Conservation (phyloP, 257 asterid genomes). For the Nemophila menziesii region DNA sequence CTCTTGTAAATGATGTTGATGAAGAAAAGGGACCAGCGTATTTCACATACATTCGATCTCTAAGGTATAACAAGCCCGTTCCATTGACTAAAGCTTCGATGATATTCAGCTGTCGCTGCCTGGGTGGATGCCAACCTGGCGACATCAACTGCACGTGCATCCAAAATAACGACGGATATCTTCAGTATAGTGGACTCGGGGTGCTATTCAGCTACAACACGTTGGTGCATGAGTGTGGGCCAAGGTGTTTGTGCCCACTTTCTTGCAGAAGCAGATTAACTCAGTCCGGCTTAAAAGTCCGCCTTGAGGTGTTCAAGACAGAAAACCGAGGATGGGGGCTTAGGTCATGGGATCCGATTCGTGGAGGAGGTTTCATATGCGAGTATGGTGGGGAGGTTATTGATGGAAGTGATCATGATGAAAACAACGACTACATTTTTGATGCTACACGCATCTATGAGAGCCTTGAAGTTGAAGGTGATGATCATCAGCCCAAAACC, state of each 20-base stretch:
- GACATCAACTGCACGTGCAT: conserved; percentile 51
- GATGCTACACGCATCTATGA: conserved; percentile 68
- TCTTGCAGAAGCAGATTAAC: conserved; percentile 63
- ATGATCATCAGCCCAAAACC: conserved; percentile 25
- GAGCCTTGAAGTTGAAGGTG: conserved; percentile 37
- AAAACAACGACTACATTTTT: conserved; percentile 42
- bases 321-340: conserved; percentile 90
- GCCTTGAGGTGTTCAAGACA: conserved; percentile 79
- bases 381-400: conserved; percentile 88
- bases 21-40: conserved; percentile 81
- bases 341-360: conserved; percentile 92
- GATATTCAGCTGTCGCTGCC: conserved; percentile 67
- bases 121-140: conserved; percentile 83
- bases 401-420: conserved; percentile 28
- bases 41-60: conserved; percentile 57
- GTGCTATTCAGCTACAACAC: conserved; percentile 44
- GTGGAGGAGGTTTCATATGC: conserved; percentile 71
- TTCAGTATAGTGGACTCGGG: conserved; percentile 61
- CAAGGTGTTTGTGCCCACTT: conserved; percentile 59
- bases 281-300: conserved; percentile 57
- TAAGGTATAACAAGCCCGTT: conserved; percentile 47
- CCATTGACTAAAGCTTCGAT: conserved; percentile 23
- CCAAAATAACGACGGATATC: conserved; percentile 43
- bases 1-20: conserved; percentile 81
- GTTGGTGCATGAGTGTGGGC: conserved; percentile 67